phyloP scores from a whole-genome alignment of 768 basidiomycete species.

The Termitomyces sp. region DNA sequence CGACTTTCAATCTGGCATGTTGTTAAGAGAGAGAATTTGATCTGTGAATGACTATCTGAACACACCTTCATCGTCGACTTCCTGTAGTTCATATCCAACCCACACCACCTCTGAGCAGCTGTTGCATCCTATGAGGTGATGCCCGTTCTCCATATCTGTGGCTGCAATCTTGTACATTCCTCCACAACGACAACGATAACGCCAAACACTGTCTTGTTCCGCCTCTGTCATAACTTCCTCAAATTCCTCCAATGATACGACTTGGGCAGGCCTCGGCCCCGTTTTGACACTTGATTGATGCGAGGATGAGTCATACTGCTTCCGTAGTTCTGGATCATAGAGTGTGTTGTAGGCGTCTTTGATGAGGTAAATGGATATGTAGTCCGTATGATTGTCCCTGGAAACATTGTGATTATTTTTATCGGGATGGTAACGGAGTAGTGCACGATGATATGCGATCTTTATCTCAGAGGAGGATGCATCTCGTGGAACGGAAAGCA shows the following conservation, averaged over 20 bases:
- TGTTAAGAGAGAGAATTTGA: background rate
- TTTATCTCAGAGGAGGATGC: slow-evolving; percentile 57
- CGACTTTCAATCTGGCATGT: background rate
- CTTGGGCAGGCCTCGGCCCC: slow-evolving; percentile 66
- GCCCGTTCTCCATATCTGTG: slow-evolving; percentile 60
- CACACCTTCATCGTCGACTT: slow-evolving; percentile 19
- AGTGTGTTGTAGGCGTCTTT: slow-evolving; percentile 67
- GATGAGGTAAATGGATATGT: slow-evolving; percentile 49
- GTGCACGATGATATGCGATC: slow-evolving; percentile 58
- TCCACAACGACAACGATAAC: slow-evolving; percentile 69
- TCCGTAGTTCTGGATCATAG: slow-evolving; percentile 41
- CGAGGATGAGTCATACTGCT: slow-evolving; percentile 40
- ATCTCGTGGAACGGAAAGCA: slow-evolving; percentile 47
- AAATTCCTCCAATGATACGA: slow-evolving; percentile 78
- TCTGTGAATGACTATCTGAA: background rate
- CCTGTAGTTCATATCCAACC: slow-evolving; percentile 70
- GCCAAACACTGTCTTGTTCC: slow-evolving; percentile 38
- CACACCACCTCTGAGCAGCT: slow-evolving; percentile 81
- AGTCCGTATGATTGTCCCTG: slow-evolving; percentile 1
- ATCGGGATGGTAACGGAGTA: slow-evolving; percentile 61
- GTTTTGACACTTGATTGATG: slow-evolving; percentile 8
- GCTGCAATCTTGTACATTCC: slow-evolving; percentile 55
- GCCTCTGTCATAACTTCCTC: slow-evolving; percentile 18
- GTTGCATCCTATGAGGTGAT: slow-evolving; percentile 66
- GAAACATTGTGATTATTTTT: slow-evolving; percentile 16